phyloP scores from a whole-genome alignment of 768 basidiomycete genomes.

The Calvatia gigantea region DNA sequence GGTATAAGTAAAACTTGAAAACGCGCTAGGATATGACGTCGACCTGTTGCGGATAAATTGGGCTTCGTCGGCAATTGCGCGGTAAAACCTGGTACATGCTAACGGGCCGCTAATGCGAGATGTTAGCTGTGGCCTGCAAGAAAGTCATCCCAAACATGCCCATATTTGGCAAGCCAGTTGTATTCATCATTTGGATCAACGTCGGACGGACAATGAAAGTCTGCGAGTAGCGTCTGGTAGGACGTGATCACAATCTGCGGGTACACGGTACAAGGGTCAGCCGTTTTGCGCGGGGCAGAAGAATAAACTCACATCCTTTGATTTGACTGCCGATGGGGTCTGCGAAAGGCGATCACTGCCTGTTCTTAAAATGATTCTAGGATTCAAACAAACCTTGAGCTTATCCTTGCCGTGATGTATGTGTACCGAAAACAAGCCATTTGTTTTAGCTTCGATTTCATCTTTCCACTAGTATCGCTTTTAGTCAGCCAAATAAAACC shows the following conservation, averaged over 20 bases:
- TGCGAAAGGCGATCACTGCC: conserved; percentile 14
- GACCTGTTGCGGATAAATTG: conserved; percentile 72
- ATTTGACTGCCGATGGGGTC: conserved; percentile 44
- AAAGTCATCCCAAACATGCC: conserved; percentile 29
- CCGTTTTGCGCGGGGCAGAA: background rate
- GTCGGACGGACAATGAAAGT: conserved; percentile 53
- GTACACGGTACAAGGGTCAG: background rate
- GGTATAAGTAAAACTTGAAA: background rate
- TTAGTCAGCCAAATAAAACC: background rate
- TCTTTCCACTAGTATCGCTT: conserved; percentile 55
- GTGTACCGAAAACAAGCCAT: conserved; percentile 56
- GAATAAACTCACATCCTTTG: conserved; percentile 43
- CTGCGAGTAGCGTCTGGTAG: conserved; percentile 65
- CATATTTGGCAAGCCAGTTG: conserved; percentile 45
- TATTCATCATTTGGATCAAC: conserved; percentile 43
- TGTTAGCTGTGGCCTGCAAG: background rate
- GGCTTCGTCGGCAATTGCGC: conserved; percentile 76
- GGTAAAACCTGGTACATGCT: conserved; percentile 59
- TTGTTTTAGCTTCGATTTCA: conserved; percentile 67
- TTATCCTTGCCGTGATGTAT: conserved; percentile 75
- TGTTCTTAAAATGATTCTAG: background rate
- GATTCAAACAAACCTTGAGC: conserved; percentile 36
- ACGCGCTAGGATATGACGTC: background rate
- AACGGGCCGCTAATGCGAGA: conserved; percentile 49
- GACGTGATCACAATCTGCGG: conserved; percentile 70